Base-by-base conservation (phyloP, 495 filamentous ascomycete genomes). In the Penicillium paxilli region DNA sequence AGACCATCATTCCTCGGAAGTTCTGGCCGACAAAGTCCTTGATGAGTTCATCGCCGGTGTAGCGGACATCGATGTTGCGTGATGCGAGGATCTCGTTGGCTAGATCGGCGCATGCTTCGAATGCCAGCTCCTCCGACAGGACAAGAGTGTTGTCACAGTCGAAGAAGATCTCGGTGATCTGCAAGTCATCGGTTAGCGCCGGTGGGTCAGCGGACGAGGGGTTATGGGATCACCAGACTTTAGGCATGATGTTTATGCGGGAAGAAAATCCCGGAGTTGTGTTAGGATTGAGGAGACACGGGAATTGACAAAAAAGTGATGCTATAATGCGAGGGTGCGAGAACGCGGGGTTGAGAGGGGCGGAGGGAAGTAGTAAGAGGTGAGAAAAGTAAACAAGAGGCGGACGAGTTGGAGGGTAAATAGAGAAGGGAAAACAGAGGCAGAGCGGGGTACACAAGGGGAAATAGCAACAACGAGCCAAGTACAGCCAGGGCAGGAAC, bases 91-190 rank as follows among this genome's bases (percentile, higher is more conserved):
- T 90, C 73, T 94, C 85, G 79, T 97, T 97, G 77, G 90, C 86
- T 64, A 97, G 81, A 58, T 94, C 89, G 62, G 92, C 88, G 74
- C 92, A 96, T 53, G 90, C 92, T 76, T 94, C 91, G 73, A 96
- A 97, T 72, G 92, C 92, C 64, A 96, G 80, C 58, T 83, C 83
- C 76, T 97, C 92, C 54, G 90, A 95, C 64, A 95, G 86, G 75
- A 92, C 90, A 64, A 97, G 90, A 49, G 92, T 97, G 81, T 97
- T 97, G 84, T 97, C 92, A 79, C 92, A 97, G 77, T 97, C 92
- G 75, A 96, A 86, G 72, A 97, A 89, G 74, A 97, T 77, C 67
- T 89, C 80, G 30, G 86, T 89, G 73, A 87, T 86, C 88, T 91
- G 70, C 30, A 56, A 19, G 23, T 16, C 26, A 53, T 57, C 51